Evolutionary conservation across 768 basidiomycete species (phyloP).

Genomic region (Mycena belliarum): DNA sequence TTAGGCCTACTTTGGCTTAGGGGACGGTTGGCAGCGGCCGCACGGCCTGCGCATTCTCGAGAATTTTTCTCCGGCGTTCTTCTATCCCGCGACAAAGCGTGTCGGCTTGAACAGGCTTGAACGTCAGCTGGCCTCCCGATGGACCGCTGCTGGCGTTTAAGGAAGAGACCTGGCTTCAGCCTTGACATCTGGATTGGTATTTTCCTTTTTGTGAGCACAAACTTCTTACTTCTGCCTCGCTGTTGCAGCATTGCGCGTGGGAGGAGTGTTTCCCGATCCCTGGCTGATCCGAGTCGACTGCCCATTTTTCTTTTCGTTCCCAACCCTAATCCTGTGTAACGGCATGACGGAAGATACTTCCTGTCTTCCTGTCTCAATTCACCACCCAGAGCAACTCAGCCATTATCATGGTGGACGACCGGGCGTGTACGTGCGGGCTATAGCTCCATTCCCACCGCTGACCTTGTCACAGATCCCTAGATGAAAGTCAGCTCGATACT

Average conservation of each 20-base stretch:
- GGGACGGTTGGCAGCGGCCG: too few relatives aligned
- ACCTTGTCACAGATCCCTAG: conserved; percentile 4
- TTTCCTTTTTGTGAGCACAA: neutral
- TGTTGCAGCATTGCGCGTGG: neutral
- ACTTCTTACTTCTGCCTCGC: neutral
- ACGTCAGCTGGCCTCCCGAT: neutral
- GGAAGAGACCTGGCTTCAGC: neutral
- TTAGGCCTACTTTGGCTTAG: too few relatives aligned
- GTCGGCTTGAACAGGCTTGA: too few relatives aligned
- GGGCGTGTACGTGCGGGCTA: neutral
- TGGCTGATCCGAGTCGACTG: conserved; percentile 6
- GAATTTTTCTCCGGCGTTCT: too few relatives aligned
- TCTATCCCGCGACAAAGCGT: too few relatives aligned
- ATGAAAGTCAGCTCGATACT: conserved; percentile 12
- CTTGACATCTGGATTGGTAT: neutral
- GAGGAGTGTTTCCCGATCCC: conserved; percentile 7
- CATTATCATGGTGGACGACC: conserved; percentile 11
- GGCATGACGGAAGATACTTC: conserved; percentile 16
- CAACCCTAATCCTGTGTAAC: conserved; percentile 17
- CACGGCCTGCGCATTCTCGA: too few relatives aligned
- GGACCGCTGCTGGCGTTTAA: neutral
- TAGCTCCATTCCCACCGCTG: neutral
- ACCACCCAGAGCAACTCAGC: conserved; percentile 20
- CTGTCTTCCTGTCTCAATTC: too few relatives aligned
- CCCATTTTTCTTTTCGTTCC: conserved; percentile 19